Evolutionary conservation across 139 green algal species (phyloP).

Genomic region (Pseudopediastrum boryanum): DNA sequence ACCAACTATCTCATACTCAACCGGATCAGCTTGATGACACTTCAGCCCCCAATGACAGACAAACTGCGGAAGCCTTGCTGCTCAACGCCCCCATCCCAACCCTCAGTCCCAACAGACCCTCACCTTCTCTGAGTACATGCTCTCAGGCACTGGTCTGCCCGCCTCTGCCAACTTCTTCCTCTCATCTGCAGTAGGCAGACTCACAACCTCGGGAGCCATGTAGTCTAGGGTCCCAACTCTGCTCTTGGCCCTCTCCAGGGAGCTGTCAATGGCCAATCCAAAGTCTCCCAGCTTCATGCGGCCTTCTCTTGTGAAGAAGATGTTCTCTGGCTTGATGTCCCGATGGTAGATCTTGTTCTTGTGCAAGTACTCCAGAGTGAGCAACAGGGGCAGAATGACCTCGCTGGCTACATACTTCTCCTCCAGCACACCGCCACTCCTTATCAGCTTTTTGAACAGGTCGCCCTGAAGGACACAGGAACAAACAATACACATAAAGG

Average conservation of each 20-base stretch:
- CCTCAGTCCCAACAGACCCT: background rate
- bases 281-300: constrained; percentile 58
- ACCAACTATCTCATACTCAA: too few species aligned
- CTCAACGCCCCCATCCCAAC: background rate
- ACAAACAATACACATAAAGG: background rate
- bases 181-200: constrained; percentile 38
- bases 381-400: constrained; percentile 49
- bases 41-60: too few species aligned
- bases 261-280: constrained; percentile 57
- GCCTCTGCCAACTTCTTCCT: constrained; percentile 25
- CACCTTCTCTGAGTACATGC: constrained; percentile 38
- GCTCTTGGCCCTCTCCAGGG: constrained; percentile 34
- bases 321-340: constrained; percentile 57
- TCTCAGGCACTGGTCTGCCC: constrained; percentile 4
- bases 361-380: constrained; percentile 40
- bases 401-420: constrained; percentile 40
- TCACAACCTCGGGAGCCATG: constrained; percentile 42
- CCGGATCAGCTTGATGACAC: too few species aligned
- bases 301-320: constrained; percentile 51
- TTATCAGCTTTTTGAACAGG: constrained; percentile 42
- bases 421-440: constrained; percentile 33
- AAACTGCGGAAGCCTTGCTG: too few species aligned
- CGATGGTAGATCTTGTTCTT: constrained; percentile 46
- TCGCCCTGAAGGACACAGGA: constrained; percentile 32
- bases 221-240: background rate